phyloP scores from a whole-genome alignment of 2,329 filamentous ascomycete species.

The Talaromyces pinophilus region DNA sequence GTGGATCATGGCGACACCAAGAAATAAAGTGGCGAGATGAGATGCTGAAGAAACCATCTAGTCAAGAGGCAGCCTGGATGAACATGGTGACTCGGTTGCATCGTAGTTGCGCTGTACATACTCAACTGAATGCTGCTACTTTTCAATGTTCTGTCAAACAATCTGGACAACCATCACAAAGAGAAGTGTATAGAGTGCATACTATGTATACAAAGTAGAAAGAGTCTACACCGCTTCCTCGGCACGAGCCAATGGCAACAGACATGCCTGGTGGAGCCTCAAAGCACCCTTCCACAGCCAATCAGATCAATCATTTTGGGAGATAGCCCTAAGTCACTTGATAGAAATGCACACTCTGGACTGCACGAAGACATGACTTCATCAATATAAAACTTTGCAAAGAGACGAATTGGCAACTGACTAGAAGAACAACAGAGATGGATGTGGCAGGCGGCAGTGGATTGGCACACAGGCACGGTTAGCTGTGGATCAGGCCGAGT shows the following conservation, averaged over 20 bases:
- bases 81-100: not conserved
- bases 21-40: not conserved
- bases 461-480: not conserved
- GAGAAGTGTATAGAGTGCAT: not conserved
- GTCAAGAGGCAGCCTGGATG: not conserved
- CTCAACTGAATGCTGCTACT: not conserved
- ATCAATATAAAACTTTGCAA: not conserved
- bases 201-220: not conserved
- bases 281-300: not conserved
- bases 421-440: not conserved
- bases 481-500: slow-evolving; percentile 9
- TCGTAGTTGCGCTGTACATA: too few species aligned
- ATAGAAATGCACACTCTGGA: not conserved
- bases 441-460: not conserved
- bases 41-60: not conserved
- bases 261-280: not conserved
- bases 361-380: not conserved
- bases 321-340: slow-evolving; percentile 6
- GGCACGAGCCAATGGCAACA: not conserved
- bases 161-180: not conserved
- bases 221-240: slow-evolving; percentile 9
- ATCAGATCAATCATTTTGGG: not conserved
- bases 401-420: not conserved
- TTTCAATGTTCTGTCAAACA: not conserved
- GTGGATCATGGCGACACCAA: slow-evolving; percentile 3